Conservation (phyloP, 805 yeast species). For the Tetrapisispora iriomotensis region DNA sequence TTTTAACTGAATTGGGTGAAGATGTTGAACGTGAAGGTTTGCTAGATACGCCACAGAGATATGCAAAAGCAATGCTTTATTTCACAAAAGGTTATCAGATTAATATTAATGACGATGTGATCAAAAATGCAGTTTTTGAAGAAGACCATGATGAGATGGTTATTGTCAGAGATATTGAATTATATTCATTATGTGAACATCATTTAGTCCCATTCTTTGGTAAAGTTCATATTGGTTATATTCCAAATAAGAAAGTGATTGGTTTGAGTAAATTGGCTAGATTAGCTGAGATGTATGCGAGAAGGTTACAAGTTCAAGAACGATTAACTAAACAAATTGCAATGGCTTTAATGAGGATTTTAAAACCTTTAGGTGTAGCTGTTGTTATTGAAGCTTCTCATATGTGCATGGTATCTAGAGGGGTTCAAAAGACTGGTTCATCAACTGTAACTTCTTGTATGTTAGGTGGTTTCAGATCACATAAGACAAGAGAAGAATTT, state of each 20-base stretch:
- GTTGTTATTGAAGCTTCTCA: constrained; percentile 97
- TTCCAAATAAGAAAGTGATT: constrained; percentile 85
- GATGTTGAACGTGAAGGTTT: constrained; percentile 83
- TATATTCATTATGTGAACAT: constrained; percentile 91
- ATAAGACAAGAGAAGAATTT: constrained; percentile 94
- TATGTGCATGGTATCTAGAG: constrained; percentile 99
- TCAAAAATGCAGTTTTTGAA: constrained; percentile 91
- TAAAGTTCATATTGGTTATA: constrained; percentile 95
- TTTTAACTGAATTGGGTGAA: constrained; percentile 81
- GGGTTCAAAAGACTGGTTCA: constrained; percentile 92
- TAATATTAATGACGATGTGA: constrained; percentile 72
- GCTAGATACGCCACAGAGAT: constrained; percentile 88
- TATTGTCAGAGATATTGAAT: constrained; percentile 87
- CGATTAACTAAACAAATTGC: constrained; percentile 95
- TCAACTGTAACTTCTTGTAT: constrained; percentile 91
- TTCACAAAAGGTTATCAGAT: constrained; percentile 97
- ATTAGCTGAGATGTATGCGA: constrained; percentile 91
- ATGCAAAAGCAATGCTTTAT: constrained; percentile 91
- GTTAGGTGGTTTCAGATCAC: constrained; percentile 94
- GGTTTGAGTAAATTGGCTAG: constrained; percentile 91
- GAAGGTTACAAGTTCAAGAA: constrained; percentile 97
- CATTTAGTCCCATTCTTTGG: constrained; percentile 97
- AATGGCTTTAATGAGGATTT: constrained; percentile 82
- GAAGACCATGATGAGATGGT: constrained; percentile 99
- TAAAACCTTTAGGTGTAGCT: constrained; percentile 94